phyloP scores from a whole-genome alignment of 192 early-diverging fungal genomes.

The Gamsiella multidivaricata region DNA sequence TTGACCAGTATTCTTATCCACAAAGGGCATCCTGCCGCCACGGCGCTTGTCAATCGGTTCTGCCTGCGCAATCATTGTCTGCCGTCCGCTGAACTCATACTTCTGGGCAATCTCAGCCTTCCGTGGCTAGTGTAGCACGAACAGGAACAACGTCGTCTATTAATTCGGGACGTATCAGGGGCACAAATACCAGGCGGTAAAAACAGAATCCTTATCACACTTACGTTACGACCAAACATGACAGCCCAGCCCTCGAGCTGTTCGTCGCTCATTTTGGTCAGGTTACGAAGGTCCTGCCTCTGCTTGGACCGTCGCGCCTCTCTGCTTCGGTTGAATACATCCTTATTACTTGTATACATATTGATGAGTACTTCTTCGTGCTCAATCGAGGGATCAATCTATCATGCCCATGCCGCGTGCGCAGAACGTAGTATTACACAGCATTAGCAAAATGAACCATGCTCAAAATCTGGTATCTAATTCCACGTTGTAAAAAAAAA shows the following conservation, averaged over 20 bases:
- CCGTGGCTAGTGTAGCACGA: slow-evolving; percentile 19
- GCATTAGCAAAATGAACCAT: too few species aligned
- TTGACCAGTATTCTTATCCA: slow-evolving; percentile 27
- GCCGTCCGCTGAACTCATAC: slow-evolving; percentile 46
- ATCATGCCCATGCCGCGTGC: not conserved
- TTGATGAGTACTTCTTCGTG: slow-evolving; percentile 74
- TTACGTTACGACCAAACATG: slow-evolving; percentile 88
- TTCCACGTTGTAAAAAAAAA: not conserved
- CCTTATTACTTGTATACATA: slow-evolving; percentile 64
- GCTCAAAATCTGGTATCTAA: too few species aligned
- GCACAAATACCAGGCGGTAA: not conserved
- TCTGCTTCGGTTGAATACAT: slow-evolving; percentile 71
- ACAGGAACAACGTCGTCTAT: not conserved
- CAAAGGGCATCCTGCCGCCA: slow-evolving; percentile 39
- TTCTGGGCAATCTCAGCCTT: slow-evolving; percentile 37
- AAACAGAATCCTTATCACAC: slow-evolving; percentile 25
- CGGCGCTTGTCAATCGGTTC: slow-evolving; percentile 37
- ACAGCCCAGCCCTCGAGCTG: slow-evolving; percentile 94
- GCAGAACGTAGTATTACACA: too few species aligned
- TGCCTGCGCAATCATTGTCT: slow-evolving; percentile 9
- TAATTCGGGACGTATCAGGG: not conserved
- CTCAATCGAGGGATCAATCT: slow-evolving; percentile 67
- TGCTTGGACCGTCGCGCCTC: slow-evolving; percentile 69
- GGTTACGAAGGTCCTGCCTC: slow-evolving; percentile 67
- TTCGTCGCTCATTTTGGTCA: slow-evolving; percentile 86